Percentiles rank a stretch among this genome's conserved stretches.
These are phyloP conservation scores for Phytophthora multivora DNA, from an alignment of 352 stramenopile species.

Conservation along the genomic window DNA sequence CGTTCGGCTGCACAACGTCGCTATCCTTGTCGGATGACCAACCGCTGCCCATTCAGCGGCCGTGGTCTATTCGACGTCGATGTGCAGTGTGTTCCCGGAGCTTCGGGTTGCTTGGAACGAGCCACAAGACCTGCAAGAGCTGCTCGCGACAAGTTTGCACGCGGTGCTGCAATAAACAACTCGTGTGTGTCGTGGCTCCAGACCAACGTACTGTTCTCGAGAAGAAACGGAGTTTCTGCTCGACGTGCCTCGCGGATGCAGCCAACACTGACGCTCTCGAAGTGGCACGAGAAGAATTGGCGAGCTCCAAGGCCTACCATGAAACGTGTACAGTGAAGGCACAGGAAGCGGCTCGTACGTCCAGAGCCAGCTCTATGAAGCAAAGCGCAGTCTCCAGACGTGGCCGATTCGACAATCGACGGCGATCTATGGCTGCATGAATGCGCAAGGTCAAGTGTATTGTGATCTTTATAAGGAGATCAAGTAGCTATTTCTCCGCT, in stretches of 20 bases:
- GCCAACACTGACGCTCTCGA: background rate
- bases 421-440: background rate
- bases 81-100: constrained; percentile 2
- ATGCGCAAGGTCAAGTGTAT: background rate
- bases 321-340: background rate
- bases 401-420: background rate
- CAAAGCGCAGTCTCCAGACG: background rate
- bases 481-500: too few species aligned
- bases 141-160: constrained; percentile 3
- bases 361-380: background rate
- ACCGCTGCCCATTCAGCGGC: background rate
- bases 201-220: constrained; percentile 3
- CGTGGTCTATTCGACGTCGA: background rate
- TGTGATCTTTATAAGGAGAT: too few species aligned
- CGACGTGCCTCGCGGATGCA: constrained; percentile 1
- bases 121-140: constrained; percentile 14
- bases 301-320: background rate
- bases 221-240: constrained; percentile 8
- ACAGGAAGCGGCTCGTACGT: background rate
- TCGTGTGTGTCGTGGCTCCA: constrained; percentile 2
- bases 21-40: background rate
- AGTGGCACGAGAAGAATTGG: constrained; percentile 5
- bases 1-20: constrained; percentile 5
- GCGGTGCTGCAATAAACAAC: background rate
- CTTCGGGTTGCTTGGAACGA: constrained; percentile 12